Base-by-base conservation (phyloP, 1,284 basidiomycete genomes). In the Apiotrichum brassicae region DNA sequence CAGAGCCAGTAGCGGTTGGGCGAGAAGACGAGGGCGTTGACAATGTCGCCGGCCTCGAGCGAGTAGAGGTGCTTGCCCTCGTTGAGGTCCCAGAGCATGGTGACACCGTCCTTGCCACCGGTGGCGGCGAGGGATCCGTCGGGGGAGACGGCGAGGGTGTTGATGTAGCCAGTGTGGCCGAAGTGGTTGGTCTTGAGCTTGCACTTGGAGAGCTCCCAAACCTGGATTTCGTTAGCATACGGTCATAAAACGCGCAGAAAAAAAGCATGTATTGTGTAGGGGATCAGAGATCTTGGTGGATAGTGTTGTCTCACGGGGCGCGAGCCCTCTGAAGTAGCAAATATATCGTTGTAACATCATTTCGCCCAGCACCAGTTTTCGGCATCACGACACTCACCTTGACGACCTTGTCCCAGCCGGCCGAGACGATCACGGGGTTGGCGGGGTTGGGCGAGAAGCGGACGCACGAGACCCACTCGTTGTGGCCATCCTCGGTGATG, bases 31-130 rank as follows among this genome's bases (percentile, higher is more conserved):
- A 99, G 87, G 54, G 95, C 91, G 76, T 98, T 98, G 83, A 99
- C 92, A 64, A 92, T 81, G 76, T 99, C 91, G 62, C 93, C 93
- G 48, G 95, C 95, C 77, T 98, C 95, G 60, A 99, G 87, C 55
- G 92, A 97, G 84, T 99, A 99, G 68, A 99, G 85, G 83, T 98
- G 94, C 81, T 98, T 98, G 82, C 92, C 93, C 80, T 98, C 95
- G 77, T 97, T 97, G 65, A 99, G 81, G 76, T 99, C 95, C 95
- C 94, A 99, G 59, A 99, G 87, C 95, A 99, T 99, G 73, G 93
- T 97, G 77, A 98, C 94, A 60, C 91, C 91, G 75, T 99, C 95
- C 79, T 97, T 97, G 69, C 95, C 95, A 72, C 95, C 95, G 42
- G 95, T 98, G 48, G 95, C 95, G 70, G 94, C 94, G 68, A 99